Percentiles rank a stretch among this genome's conserved stretches.
These are phyloP conservation scores for Cylindrotheca fusiformis DNA, from an alignment of 108 stramenopile species.

Conservation along the genomic window DNA sequence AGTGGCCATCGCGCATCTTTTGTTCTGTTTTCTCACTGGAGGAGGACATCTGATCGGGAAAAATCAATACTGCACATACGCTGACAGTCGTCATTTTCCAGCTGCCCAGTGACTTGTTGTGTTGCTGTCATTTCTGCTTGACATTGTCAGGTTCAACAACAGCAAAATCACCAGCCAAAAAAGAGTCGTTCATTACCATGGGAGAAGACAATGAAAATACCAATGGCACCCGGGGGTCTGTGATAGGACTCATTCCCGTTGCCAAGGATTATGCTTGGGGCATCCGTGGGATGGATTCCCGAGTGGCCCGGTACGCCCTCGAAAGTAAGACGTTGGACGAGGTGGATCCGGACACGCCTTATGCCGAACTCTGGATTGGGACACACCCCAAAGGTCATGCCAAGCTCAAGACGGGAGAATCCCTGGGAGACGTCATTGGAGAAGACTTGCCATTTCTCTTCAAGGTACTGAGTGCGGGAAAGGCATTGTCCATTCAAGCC, in stretches of 20 bases:
- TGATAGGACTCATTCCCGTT: constrained; percentile 43
- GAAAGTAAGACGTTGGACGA: constrained; percentile 64
- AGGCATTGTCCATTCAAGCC: constrained; percentile 88
- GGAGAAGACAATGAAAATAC: neutral
- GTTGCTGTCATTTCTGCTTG: too few relatives aligned
- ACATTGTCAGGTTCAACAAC: too few relatives aligned
- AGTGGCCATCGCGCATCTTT: too few relatives aligned
- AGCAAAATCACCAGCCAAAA: too few relatives aligned
- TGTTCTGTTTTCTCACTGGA: too few relatives aligned
- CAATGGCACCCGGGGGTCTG: constrained; percentile 23
- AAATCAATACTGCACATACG: too few relatives aligned
- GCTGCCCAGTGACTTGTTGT: too few relatives aligned
- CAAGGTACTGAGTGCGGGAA: constrained; percentile 80
- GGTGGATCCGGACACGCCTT: constrained; percentile 77
- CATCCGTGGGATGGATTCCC: constrained; percentile 72
- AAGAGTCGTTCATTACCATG: too few relatives aligned
- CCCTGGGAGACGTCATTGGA: constrained; percentile 47
- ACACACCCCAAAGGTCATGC: constrained; percentile 82
- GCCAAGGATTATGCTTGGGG: constrained; percentile 84
- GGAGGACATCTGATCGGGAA: too few relatives aligned
- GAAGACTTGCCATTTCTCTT: constrained; percentile 83
- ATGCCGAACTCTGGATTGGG: constrained; percentile 90
- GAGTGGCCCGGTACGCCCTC: constrained; percentile 70
- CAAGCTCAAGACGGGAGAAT: constrained; percentile 41
- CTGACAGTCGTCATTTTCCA: too few relatives aligned